A percentile compares a stretch with the other conserved stretches of the same genome.
phyloP scores from a whole-genome alignment of 306 rosid genomes.

The Citrullus mucosospermus region DNA sequence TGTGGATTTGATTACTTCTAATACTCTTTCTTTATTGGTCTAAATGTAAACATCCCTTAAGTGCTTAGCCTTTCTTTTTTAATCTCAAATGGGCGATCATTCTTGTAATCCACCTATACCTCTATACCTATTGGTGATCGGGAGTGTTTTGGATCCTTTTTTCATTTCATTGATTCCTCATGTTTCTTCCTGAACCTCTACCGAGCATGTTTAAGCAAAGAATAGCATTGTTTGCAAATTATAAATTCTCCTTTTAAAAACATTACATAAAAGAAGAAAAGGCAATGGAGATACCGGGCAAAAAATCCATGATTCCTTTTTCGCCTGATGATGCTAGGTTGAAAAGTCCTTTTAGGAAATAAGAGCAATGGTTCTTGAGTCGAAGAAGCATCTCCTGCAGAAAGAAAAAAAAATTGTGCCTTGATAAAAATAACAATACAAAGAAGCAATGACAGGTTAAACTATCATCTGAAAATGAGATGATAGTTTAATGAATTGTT shows the following conservation, averaged over 20 bases:
- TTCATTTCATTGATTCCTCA: not conserved
- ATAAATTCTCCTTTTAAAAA: not conserved
- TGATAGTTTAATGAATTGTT: not conserved
- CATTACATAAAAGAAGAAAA: not conserved
- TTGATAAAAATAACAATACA: not conserved
- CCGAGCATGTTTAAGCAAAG: not conserved
- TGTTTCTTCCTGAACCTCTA: not conserved
- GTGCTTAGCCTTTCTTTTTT: too few species aligned
- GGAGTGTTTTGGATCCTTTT: not conserved
- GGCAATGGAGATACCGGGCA: constrained; percentile 49
- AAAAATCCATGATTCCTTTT: constrained; percentile 92
- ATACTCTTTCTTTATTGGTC: too few species aligned
- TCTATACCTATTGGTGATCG: not conserved
- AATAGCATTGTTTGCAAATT: not conserved
- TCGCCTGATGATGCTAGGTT: constrained; percentile 67
- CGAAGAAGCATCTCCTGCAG: constrained; percentile 41
- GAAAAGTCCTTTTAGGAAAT: constrained; percentile 78
- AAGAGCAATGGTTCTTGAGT: constrained; percentile 65
- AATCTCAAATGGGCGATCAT: too few species aligned
- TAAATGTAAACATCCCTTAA: too few species aligned
- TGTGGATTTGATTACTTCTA: too few species aligned
- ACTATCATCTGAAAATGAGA: not conserved
- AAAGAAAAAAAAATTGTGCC: not conserved
- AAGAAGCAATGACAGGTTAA: not conserved
- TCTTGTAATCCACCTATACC: not conserved